These are phyloP conservation scores for Lactifluus hygrophoroides DNA, from an alignment of 768 basidiomycete genomes.

Conservation along the genomic window DNA sequence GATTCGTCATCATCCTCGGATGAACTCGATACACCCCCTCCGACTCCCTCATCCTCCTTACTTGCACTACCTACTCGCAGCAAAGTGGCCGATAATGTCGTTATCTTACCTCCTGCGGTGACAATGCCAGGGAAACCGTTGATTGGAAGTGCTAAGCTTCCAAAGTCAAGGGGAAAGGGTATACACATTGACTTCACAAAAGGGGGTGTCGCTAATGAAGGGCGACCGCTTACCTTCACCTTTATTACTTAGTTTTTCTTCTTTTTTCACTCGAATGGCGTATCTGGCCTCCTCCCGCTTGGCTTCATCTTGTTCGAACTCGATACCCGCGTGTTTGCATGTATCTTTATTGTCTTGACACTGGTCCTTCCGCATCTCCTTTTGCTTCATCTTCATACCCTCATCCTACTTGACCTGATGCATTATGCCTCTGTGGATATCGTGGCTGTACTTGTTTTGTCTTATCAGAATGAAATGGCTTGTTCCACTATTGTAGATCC, in stretches of 20 bases:
- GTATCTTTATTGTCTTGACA: not conserved
- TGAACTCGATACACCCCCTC: slow-evolving; percentile 21
- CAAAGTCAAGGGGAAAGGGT: not conserved
- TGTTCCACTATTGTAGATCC: not conserved
- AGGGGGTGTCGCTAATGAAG: not conserved
- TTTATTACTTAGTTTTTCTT: not conserved
- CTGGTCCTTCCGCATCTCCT: not conserved
- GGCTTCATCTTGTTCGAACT: not conserved
- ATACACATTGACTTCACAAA: not conserved
- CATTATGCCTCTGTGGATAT: not conserved
- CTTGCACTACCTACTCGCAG: not conserved
- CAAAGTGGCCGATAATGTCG: not conserved
- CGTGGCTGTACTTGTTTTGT: not conserved
- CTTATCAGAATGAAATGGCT: not conserved
- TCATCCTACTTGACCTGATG: not conserved
- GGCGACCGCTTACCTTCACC: not conserved
- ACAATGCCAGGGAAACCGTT: not conserved
- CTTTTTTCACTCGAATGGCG: not conserved
- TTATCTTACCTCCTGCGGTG: not conserved
- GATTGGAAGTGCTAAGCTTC: not conserved
- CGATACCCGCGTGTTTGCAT: not conserved
- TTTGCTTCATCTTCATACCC: not conserved
- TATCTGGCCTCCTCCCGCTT: not conserved
- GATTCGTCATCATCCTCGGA: slow-evolving; percentile 9
- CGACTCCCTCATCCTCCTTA: not conserved